phyloP scores from a whole-genome alignment of 805 yeast genomes.

The Teunomyces pallodes region DNA sequence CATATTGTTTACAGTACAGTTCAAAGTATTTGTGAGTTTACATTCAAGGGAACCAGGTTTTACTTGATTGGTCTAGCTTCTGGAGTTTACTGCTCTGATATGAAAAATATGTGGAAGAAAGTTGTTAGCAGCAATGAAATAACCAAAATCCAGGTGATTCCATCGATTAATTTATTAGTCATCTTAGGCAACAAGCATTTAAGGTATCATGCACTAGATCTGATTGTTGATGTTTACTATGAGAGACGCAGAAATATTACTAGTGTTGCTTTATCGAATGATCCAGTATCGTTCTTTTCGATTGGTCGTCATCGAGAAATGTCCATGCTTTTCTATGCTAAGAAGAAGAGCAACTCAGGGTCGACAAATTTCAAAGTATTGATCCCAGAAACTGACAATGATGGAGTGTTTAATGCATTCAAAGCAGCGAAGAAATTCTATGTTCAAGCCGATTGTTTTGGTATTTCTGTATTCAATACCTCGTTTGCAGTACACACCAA shows the following conservation, averaged over 20 bases:
- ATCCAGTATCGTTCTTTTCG: constrained; percentile 54
- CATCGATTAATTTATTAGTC: constrained; percentile 53
- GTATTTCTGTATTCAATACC: constrained; percentile 61
- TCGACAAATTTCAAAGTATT: constrained; percentile 55
- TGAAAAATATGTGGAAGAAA: constrained; percentile 53
- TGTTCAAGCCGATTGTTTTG: constrained; percentile 55
- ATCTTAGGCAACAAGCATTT: constrained; percentile 58
- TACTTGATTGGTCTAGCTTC: constrained; percentile 57
- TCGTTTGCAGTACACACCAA: constrained; percentile 66
- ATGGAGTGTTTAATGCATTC: constrained; percentile 41
- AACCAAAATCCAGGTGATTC: constrained; percentile 59
- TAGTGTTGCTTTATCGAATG: constrained; percentile 50
- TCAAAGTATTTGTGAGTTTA: constrained; percentile 46
- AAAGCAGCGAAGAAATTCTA: constrained; percentile 44
- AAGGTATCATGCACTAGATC: constrained; percentile 61
- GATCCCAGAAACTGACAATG: constrained; percentile 55
- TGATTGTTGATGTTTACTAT: constrained; percentile 57
- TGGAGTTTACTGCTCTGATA: constrained; percentile 60
- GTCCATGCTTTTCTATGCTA: constrained; percentile 55
- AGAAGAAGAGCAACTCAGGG: constrained; percentile 45
- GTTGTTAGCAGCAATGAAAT: constrained; percentile 53
- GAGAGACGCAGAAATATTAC: constrained; percentile 37
- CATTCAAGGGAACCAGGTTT: constrained; percentile 43
- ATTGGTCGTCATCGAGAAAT: constrained; percentile 68
- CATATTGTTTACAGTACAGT: constrained; percentile 35